Conservation (phyloP, 495 filamentous ascomycete genomes). For the Pyrenula aspistea region DNA sequence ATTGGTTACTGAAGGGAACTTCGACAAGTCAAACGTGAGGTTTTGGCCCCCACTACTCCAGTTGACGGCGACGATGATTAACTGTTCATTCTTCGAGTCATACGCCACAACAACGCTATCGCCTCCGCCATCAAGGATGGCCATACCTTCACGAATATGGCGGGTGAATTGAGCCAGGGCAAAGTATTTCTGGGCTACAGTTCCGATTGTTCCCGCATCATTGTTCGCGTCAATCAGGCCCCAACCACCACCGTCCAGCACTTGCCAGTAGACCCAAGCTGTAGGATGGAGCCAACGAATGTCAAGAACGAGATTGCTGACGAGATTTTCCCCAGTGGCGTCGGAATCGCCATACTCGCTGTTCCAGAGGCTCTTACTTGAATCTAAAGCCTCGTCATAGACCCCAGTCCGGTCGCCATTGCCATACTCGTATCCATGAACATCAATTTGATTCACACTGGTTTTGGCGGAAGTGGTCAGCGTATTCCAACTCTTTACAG, state of each 20-base stretch:
- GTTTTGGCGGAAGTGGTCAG: slow-evolving; percentile 12
- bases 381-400: slow-evolving; percentile 6
- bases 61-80: slow-evolving; percentile 25
- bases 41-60: slow-evolving; percentile 22
- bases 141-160: slow-evolving; percentile 22
- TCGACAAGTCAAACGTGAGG: slow-evolving; percentile 21
- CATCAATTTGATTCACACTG: slow-evolving; percentile 18
- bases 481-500: slow-evolving; percentile 14
- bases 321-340: slow-evolving; percentile 16
- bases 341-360: slow-evolving; percentile 27
- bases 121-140: slow-evolving; percentile 18
- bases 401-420: slow-evolving; percentile 14
- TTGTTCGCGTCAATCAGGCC: slow-evolving; percentile 21
- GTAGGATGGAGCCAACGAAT: slow-evolving; percentile 23
- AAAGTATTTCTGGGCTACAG: slow-evolving; percentile 21
- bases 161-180: slow-evolving; percentile 22
- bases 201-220: slow-evolving; percentile 10
- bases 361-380: slow-evolving; percentile 23
- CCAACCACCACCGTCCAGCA: slow-evolving; percentile 21
- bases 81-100: slow-evolving; percentile 13
- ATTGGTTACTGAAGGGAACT: slow-evolving; percentile 15
- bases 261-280: slow-evolving; percentile 30
- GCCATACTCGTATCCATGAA: slow-evolving; percentile 25
- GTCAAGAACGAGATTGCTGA: slow-evolving; percentile 21
- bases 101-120: slow-evolving; percentile 23